Conservation (phyloP, 208 protist species). For the Leishmania amazonensis region DNA sequence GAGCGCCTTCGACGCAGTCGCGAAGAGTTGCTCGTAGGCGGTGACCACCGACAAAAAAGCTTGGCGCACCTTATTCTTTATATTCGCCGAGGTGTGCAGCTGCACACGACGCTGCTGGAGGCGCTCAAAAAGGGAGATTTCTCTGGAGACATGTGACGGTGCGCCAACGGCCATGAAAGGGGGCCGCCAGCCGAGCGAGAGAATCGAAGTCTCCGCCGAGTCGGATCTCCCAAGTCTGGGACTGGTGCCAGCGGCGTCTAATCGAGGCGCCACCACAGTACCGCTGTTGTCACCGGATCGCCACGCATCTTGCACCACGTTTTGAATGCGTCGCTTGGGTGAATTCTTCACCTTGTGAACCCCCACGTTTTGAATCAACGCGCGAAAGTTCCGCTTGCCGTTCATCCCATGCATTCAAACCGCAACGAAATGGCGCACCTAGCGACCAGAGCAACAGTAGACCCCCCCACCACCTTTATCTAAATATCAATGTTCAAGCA, state of each 20-base stretch:
- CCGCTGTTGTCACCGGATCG: background rate
- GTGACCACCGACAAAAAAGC: slow-evolving; percentile 14
- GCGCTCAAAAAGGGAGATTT: slow-evolving; percentile 8
- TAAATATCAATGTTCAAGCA: background rate
- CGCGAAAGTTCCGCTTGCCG: slow-evolving; percentile 29
- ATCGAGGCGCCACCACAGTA: background rate
- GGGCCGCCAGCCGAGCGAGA: background rate
- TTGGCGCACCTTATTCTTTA: slow-evolving; percentile 18
- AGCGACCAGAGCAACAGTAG: background rate
- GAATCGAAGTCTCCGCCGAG: background rate
- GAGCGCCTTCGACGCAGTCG: background rate
- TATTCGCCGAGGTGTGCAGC: slow-evolving; percentile 23
- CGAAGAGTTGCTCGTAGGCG: slow-evolving; percentile 11
- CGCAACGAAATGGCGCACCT: background rate
- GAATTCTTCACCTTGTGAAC: slow-evolving; percentile 33
- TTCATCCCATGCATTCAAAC: background rate
- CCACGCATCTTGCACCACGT: slow-evolving; percentile 12
- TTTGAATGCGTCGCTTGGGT: slow-evolving; percentile 30
- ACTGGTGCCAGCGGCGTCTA: background rate
- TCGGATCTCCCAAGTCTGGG: background rate
- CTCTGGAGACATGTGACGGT: background rate
- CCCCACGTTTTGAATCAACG: slow-evolving; percentile 34
- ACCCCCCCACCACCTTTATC: background rate
- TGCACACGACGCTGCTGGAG: slow-evolving; percentile 24
- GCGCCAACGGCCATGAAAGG: background rate